Conservation (phyloP, 352 stramenopile genomes). For the Globisporangium emineosum region DNA sequence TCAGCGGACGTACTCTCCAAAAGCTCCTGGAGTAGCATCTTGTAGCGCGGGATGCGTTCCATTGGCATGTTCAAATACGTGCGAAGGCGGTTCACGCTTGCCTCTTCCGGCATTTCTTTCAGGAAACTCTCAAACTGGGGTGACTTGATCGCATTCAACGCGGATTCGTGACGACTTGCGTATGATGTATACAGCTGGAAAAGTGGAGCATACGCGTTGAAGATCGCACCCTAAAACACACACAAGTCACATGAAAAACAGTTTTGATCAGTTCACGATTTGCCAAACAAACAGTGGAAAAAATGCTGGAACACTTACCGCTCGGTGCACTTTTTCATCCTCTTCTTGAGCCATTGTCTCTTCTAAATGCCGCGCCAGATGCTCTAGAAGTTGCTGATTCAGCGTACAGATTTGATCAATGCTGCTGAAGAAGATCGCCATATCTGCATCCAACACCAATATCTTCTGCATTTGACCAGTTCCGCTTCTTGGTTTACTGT, state of each 20-base stretch:
- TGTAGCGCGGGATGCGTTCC: constrained; percentile 83
- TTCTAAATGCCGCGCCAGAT: constrained; percentile 73
- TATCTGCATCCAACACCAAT: constrained; percentile 76
- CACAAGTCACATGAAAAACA: constrained; percentile 7
- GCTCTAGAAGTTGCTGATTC: constrained; percentile 86
- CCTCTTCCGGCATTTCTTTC: constrained; percentile 63
- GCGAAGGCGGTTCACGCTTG: constrained; percentile 53
- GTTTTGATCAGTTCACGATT: neutral
- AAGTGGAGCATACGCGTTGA: constrained; percentile 80
- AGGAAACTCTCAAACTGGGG: constrained; percentile 70
- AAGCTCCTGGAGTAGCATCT: constrained; percentile 80
- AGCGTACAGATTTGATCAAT: constrained; percentile 87
- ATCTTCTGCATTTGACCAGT: constrained; percentile 31
- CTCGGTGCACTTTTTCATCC: constrained; percentile 25
- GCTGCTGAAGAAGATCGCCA: constrained; percentile 88
- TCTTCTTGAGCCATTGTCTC: constrained; percentile 44
- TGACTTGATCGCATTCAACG: constrained; percentile 68
- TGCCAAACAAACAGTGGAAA: neutral
- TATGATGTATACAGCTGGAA: constrained; percentile 87
- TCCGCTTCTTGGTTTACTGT: constrained; percentile 18
- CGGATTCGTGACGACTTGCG: constrained; percentile 72
- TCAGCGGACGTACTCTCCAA: constrained; percentile 57
- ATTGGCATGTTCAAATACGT: constrained; percentile 88
- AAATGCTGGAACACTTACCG: constrained; percentile 11
- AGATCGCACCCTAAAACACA: constrained; percentile 66